Evolutionary conservation across 306 rosid species (phyloP), one percentile per base, ranked within the genome.

Genomic region (Ochetophila trinervis): DNA sequence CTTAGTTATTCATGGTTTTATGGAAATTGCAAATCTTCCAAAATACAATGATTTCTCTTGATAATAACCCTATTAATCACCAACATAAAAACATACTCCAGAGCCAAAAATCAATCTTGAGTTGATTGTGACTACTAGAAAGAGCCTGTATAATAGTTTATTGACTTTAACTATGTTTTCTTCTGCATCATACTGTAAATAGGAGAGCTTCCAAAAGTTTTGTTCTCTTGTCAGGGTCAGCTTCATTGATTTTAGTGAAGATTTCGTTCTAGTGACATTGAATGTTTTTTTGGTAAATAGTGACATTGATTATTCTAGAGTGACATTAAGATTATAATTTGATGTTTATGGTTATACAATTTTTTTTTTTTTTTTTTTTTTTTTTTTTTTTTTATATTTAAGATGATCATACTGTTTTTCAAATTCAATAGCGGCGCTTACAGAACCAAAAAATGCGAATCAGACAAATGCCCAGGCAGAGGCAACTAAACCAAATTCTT

Each of bases 401-500:
- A 52, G 22, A 67, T 63, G 4, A 16, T 18, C 60, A 35, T 60
- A 60, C 69, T 61, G 65, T 32, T 67, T 59, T 42, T 49, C 52
- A 67, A 70, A 63, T 22, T 64, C 52, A 54, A 48, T 60, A 78
- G 83, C 78, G 67, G 86, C 72, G 62, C 50, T 19, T 65, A 69
- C 56, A 53, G 83, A 74, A 74, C 71, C 85, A 44, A 64, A 81
- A 63, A 65, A 57, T 58, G 74, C 66, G 74, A 83, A 76, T 76
- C 86, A 69, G 72, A 84, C 80, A 75, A 76, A 72, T 66, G 79
- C 75, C 73, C 63, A 27, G 70, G 92, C 44, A 47, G 91, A 89
- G 65, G 77, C 85, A 58, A 76, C 74, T 5, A 84, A 78, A 53
- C 86, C 60, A 58, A 76, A 9, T 69, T 73, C 91, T 45, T 17